Base-by-base conservation (phyloP, 257 asterid genomes). In the Lycium ferocissimum region DNA sequence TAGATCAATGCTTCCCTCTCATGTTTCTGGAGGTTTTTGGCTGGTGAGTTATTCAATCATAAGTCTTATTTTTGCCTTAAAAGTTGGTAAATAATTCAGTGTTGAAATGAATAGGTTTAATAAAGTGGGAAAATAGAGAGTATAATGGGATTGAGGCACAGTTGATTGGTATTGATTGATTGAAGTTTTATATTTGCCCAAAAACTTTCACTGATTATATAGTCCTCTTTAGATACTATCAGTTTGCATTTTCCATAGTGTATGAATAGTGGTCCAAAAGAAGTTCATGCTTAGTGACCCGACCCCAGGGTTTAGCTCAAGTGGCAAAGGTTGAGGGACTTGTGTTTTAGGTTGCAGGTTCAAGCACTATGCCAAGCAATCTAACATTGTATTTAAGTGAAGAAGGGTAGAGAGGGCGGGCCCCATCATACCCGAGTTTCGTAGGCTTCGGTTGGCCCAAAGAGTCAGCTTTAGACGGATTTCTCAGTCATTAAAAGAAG, bases 1-100 rank as follows among this genome's bases (percentile, higher is more conserved):
- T 63, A 92, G 89, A 80, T 84, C 98, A 45, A 95, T 96, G 98
- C 98, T 95, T 58, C 99, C 94, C 20, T 96, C 99, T 70, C 98
- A 96, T 86, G 99, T 96, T 43, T 93, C 97, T 82, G 98, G 99
- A 57, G 97, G 99, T 9, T 96, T 95, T 87, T 96, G 99, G 98
- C 94, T 96, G 97, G 99, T 96, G 80, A 90, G 91, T 14, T 45
- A 18, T n/a, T 40, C 38, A 45, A n/a, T 72, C 80, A 9, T 0
- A 11, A 14, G 40, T 80, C 33, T 49, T 76, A 40, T 57, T n/a
- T 58, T 70, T 17, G 79, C 43, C 26, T 38, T 3, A 8, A 0
- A 70, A 26, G 33, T 26, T 38, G 54, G 38, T 3, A 1, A 6
- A 70, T 70, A 8, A 17, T 0, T 70, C n/a, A 51, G 81, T 49